These are phyloP conservation scores for Heliocybe sulcata DNA, from an alignment of 1,284 basidiomycete genomes.

Conservation along the genomic window DNA sequence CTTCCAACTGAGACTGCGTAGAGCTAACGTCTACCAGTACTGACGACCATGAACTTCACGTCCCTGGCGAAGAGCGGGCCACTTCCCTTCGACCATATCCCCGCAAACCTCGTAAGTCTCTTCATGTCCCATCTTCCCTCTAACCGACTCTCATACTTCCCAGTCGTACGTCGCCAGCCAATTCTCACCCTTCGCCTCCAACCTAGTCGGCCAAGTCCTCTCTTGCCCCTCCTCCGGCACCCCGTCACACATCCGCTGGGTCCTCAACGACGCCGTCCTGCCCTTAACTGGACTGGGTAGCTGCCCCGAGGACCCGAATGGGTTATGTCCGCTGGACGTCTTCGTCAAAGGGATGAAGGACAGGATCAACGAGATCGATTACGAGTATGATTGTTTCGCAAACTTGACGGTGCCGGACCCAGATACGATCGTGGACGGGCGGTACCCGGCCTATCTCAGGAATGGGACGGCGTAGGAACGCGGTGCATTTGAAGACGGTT, in stretches of 20 bases:
- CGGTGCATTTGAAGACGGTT: no score
- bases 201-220: background rate
- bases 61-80: no score
- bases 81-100: no score
- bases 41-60: no score
- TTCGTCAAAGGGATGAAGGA: background rate
- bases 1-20: no score
- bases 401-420: background rate
- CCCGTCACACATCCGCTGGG: background rate
- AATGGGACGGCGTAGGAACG: background rate
- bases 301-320: background rate
- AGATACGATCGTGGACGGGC: background rate
- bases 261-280: background rate
- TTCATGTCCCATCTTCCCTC: no score
- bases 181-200: background rate
- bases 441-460: background rate
- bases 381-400: background rate
- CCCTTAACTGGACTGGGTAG: background rate
- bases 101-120: no score
- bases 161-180: no score
- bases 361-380: background rate
- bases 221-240: no score
- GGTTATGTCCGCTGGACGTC: background rate
- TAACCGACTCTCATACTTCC: no score
- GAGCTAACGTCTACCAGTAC: no score